Conservation (phyloP, 257 asterid genomes). For the Ballota nigra region DNA sequence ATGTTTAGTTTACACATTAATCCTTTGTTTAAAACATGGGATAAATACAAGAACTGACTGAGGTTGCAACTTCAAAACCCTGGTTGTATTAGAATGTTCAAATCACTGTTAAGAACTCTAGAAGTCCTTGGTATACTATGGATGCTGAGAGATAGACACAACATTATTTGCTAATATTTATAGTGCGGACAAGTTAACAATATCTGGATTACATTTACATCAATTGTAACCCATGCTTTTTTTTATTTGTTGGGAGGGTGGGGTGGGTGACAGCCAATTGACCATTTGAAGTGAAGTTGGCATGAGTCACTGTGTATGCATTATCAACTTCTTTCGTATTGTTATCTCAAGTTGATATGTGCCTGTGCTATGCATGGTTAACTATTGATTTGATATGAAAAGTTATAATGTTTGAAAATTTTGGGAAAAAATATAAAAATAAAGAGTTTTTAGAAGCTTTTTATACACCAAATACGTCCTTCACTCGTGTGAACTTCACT, state of each 20-base stretch:
- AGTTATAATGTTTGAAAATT: no score
- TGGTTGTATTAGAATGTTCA: background rate
- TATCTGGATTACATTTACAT: no score
- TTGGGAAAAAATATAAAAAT: background rate
- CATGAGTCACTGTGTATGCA: background rate
- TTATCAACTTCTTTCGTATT: conserved; percentile 4
- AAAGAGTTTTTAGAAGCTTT: no score
- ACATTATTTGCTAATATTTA: background rate
- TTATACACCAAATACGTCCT: no score
- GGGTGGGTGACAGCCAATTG: background rate
- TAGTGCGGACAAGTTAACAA: background rate
- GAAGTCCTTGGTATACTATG: background rate
- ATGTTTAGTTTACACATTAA: background rate
- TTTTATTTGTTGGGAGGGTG: no score
- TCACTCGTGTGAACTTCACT: background rate
- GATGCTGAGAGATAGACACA: background rate
- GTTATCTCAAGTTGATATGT: background rate
- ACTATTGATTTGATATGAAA: background rate
- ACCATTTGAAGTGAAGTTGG: background rate
- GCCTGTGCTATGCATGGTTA: no score
- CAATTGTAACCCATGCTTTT: no score
- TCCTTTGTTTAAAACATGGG: background rate
- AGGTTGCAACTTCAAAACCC: background rate
- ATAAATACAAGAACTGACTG: background rate
- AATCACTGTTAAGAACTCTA: background rate